Base-by-base conservation (phyloP, 805 yeast genomes). In the Teunomyces pallodes region DNA sequence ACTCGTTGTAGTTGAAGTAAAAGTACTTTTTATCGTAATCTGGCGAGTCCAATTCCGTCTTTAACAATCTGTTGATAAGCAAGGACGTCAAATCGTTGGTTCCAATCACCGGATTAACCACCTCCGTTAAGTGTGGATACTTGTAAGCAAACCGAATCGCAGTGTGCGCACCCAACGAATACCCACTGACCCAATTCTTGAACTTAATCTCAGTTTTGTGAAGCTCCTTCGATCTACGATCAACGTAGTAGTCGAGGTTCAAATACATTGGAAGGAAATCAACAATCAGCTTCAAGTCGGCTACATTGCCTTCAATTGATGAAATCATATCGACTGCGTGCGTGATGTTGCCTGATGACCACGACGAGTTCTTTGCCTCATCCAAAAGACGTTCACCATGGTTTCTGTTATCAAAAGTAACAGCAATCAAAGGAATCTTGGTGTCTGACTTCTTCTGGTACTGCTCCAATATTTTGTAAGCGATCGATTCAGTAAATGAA, bases 151-250 rank as follows among this genome's bases (percentile, higher is more conserved):
- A 71, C 54, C 75, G 62, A 67, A 79, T 78, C 28, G 75, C 67
- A n/a, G 75, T 67, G 59, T 82, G 85, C 0, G 81, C 87, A 2
- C 86, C 86, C 40, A 81, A 66, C 0, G 85, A 80, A 36, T 69
- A 68, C 1, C 87, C 87, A 9, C 72, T 55, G 27, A 78, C 60
- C 38, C 76, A 68, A 58, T 74, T 75, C 49, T 43, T 60, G 58
- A 47, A 69, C 45, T 55, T 54, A 42, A 73, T 50, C 20, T 54
- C 46, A n/a, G 58, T 50, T 5, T 57, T 58, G 31, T 51, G 46
- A 12, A 41, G 28, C 26, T 54, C 55, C 29, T 54, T 57, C 10
- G 47, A 45, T 4, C 39, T 27, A 8, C 48, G 47, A 17, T 56
- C 56, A 33, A 64, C 56, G 36, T 54, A 60, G 41, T 55, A 61